These are phyloP conservation scores for Lachnellula occidentalis DNA, from an alignment of 2,329 filamentous ascomycete species.

Conservation along the genomic window DNA sequence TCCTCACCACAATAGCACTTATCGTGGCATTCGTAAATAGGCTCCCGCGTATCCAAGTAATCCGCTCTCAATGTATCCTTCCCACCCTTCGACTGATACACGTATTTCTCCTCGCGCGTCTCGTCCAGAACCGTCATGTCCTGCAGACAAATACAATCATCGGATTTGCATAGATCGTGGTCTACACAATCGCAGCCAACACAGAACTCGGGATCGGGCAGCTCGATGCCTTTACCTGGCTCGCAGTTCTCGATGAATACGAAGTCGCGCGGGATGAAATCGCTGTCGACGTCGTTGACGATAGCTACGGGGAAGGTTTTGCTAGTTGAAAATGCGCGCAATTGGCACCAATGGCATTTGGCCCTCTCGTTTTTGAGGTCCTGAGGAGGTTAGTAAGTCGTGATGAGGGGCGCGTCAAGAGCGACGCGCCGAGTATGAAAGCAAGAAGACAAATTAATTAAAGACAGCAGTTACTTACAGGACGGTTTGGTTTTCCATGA, in stretches of 20 bases:
- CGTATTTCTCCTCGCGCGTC: slow-evolving; percentile 31
- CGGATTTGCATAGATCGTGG: background rate
- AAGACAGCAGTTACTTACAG: no score
- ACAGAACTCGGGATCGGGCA: slow-evolving; percentile 5
- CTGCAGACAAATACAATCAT: slow-evolving; percentile 60
- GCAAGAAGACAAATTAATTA: no score
- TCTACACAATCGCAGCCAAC: slow-evolving; percentile 7
- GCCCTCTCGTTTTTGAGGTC: background rate
- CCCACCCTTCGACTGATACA: slow-evolving; percentile 54
- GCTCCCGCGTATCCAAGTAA: slow-evolving; percentile 48
- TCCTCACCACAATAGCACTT: slow-evolving; percentile 57
- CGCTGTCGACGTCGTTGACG: slow-evolving; percentile 1
- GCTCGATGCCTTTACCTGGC: slow-evolving; percentile 3
- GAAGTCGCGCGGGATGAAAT: slow-evolving; percentile 2
- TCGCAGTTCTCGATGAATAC: slow-evolving; percentile 5
- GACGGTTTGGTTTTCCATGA: no score
- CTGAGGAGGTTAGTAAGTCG: background rate
- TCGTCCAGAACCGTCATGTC: slow-evolving; percentile 48
- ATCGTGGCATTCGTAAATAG: slow-evolving; percentile 77
- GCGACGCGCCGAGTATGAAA: background rate
- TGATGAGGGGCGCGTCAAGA: background rate
- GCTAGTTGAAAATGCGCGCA: background rate
- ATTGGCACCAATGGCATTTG: slow-evolving; percentile 8
- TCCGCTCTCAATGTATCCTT: slow-evolving; percentile 47
- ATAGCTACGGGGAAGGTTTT: slow-evolving; percentile 1